phyloP scores from a whole-genome alignment of 331 rosid species.

The Rosa hybrid region DNA sequence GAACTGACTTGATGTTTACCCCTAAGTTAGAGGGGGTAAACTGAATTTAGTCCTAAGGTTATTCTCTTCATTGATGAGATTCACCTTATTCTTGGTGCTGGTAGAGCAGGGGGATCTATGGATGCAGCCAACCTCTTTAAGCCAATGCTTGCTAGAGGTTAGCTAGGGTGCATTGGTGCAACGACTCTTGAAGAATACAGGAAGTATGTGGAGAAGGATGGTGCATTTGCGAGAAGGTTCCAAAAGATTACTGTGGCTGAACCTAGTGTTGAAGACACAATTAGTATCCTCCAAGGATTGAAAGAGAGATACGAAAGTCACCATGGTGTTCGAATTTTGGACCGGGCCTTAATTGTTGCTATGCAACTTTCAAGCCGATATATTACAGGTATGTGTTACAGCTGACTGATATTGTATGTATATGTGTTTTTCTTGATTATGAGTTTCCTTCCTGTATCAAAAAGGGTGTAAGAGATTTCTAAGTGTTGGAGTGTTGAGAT shows the following conservation, averaged over 20 bases:
- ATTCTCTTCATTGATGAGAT: slow-evolving; percentile 41
- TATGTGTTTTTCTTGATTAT: not conserved
- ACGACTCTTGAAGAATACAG: slow-evolving; percentile 71
- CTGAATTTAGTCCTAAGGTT: too few relatives aligned
- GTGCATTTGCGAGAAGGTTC: slow-evolving; percentile 73
- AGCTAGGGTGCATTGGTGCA: slow-evolving; percentile 71
- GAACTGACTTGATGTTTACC: too few relatives aligned
- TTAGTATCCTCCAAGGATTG: slow-evolving; percentile 69
- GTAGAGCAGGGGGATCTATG: slow-evolving; percentile 61
- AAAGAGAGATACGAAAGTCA: slow-evolving; percentile 74
- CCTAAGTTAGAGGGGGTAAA: too few relatives aligned
- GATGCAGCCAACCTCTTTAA: slow-evolving; percentile 76
- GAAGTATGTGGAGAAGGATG: slow-evolving; percentile 78
- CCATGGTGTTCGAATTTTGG: slow-evolving; percentile 71
- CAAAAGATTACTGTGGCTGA: slow-evolving; percentile 83
- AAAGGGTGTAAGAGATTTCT: too few relatives aligned
- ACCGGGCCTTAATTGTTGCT: slow-evolving; percentile 63
- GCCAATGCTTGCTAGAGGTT: slow-evolving; percentile 86
- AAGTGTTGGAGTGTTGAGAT: too few relatives aligned
- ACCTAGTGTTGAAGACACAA: slow-evolving; percentile 65
- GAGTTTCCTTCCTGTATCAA: not conserved
- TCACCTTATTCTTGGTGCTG: slow-evolving; percentile 76
- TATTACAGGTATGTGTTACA: slow-evolving; percentile 46
- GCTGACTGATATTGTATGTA: not conserved
- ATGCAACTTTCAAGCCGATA: slow-evolving; percentile 72